These are phyloP conservation scores for Cryphonectria nitschkei DNA, from an alignment of 2,329 filamentous ascomycete genomes.

Conservation along the genomic window DNA sequence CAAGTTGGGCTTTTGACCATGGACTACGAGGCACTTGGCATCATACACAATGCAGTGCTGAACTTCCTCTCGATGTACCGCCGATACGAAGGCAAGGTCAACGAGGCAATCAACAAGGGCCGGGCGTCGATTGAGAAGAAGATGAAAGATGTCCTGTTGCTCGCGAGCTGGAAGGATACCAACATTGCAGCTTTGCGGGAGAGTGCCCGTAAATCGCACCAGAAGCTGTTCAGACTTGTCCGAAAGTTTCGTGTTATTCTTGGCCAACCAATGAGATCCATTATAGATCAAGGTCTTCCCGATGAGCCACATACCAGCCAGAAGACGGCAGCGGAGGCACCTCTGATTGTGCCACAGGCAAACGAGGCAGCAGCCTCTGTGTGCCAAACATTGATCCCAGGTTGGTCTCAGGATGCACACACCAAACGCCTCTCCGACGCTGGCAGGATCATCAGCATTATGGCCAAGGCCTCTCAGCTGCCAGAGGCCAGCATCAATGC, in stretches of 20 bases:
- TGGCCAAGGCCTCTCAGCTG: constrained; percentile 65
- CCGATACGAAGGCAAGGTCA: constrained; percentile 69
- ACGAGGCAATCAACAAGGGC: constrained; percentile 68
- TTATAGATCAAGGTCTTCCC: constrained; percentile 64
- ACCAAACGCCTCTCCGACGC: constrained; percentile 73
- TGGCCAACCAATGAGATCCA: constrained; percentile 71
- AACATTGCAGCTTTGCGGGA: constrained; percentile 89
- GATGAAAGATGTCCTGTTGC: constrained; percentile 87
- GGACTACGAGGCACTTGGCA: constrained; percentile 61
- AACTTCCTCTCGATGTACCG: constrained; percentile 80
- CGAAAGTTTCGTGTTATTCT: constrained; percentile 85
- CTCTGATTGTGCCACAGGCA: constrained; percentile 34
- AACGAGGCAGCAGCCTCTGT: constrained; percentile 39
- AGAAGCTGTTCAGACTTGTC: constrained; percentile 88
- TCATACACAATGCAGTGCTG: constrained; percentile 66
- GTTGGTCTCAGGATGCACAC: constrained; percentile 41
- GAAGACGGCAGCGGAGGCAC: background rate
- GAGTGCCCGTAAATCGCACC: constrained; percentile 87
- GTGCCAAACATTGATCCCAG: constrained; percentile 42
- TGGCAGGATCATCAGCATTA: constrained; percentile 70
- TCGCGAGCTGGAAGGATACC: constrained; percentile 97
- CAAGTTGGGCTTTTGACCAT: constrained; percentile 66
- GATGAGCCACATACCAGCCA: constrained; percentile 45
- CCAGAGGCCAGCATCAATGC: constrained; percentile 58
- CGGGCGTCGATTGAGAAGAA: constrained; percentile 81